A percentile compares a stretch with the other conserved stretches of the same genome.
Evolutionary conservation across 768 basidiomycete genomes (phyloP).

Genomic region (Trametes cubensis): DNA sequence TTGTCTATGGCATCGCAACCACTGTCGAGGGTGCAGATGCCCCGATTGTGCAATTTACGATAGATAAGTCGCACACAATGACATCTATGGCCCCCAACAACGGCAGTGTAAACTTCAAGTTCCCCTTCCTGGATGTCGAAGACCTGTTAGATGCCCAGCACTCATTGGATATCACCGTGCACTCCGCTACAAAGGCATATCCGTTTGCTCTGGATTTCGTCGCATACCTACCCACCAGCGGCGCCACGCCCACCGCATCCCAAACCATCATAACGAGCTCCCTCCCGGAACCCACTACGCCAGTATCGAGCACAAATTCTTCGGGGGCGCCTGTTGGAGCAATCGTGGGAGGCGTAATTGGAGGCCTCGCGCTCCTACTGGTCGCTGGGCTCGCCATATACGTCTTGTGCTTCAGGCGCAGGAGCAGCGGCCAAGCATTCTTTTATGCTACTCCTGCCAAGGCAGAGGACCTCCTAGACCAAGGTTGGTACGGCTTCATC

Average conservation of each 20-base stretch:
- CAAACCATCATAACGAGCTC: conserved; percentile 8
- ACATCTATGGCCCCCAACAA: conserved; percentile 14
- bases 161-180: conserved; percentile 6
- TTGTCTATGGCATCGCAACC: conserved; percentile 8
- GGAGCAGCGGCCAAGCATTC: conserved; percentile 13
- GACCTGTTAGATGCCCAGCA: conserved; percentile 5
- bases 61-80: background rate
- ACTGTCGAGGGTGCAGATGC: background rate
- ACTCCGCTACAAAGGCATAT: conserved; percentile 7
- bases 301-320: background rate
- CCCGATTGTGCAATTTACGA: conserved; percentile 1
- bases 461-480: conserved; percentile 11
- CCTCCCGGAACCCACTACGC: background rate
- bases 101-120: background rate
- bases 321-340: conserved; percentile 17
- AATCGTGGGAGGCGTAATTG: conserved; percentile 26
- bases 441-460: conserved; percentile 14
- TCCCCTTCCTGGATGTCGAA: conserved; percentile 2
- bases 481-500: background rate
- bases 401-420: conserved; percentile 18
- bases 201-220: conserved; percentile 14
- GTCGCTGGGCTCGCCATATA: conserved; percentile 9
- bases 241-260: conserved; percentile 10
- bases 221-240: conserved; percentile 4
- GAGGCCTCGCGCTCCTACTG: conserved; percentile 19